Conservation (phyloP, 2,329 filamentous ascomycete species). For the Alternaria novae-zelandiae region DNA sequence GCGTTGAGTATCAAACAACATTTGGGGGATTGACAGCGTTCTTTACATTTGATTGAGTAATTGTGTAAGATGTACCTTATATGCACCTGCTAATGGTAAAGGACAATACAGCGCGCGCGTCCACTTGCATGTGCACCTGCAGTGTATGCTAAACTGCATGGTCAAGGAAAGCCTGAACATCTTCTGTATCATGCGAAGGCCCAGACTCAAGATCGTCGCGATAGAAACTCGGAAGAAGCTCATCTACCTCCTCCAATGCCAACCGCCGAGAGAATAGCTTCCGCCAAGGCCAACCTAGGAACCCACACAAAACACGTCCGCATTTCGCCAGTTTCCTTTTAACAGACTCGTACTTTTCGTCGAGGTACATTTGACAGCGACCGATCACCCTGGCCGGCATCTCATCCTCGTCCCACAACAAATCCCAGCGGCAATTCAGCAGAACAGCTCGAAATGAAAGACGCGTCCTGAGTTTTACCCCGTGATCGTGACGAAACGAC, state of each 20-base stretch:
- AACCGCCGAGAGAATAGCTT: background rate
- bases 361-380: background rate
- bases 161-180: background rate
- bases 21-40: background rate
- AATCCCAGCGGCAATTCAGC: background rate
- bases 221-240: background rate
- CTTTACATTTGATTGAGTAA: background rate
- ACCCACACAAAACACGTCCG: background rate
- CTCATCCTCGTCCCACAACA: conserved; percentile 3
- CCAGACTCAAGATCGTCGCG: background rate
- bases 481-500: conserved; percentile 6
- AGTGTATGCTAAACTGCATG: background rate
- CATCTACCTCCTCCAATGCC: background rate
- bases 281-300: background rate
- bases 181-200: background rate
- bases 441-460: background rate
- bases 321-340: background rate
- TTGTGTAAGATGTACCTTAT: background rate
- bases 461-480: background rate
- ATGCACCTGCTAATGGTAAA: background rate
- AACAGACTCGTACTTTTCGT: background rate
- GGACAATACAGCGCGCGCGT: background rate
- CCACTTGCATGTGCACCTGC: no score
- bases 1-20: background rate
- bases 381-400: background rate